These are phyloP conservation scores for Amanita phalloides DNA, from an alignment of 768 basidiomycete species.

Conservation along the genomic window DNA sequence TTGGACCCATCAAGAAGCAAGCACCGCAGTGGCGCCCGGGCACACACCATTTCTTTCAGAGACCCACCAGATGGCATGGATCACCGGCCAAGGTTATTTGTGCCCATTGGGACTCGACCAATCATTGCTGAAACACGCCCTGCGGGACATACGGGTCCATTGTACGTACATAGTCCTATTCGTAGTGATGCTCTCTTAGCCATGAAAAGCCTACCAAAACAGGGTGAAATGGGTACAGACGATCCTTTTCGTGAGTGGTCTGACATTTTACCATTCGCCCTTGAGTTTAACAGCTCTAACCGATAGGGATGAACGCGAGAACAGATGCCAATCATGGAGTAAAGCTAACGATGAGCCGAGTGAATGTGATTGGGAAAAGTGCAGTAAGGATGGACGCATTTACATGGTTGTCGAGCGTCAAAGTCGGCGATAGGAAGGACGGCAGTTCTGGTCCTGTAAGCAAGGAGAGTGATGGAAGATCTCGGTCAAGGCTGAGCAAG, in stretches of 20 bases:
- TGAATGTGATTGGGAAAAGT: constrained; percentile 37
- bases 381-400: constrained; percentile 50
- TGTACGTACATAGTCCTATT: constrained; percentile 4
- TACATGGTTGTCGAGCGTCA: constrained; percentile 66
- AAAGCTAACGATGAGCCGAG: constrained; percentile 35
- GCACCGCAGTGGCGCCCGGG: constrained; percentile 7
- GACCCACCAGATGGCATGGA: constrained; percentile 31
- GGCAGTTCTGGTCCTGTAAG: constrained; percentile 48
- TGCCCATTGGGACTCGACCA: constrained; percentile 53
- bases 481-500: constrained; percentile 34
- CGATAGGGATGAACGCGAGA: not conserved
- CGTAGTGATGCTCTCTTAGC: not conserved
- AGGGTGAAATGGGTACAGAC: not conserved
- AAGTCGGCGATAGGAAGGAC: constrained; percentile 44
- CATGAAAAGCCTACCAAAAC: not conserved
- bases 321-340: constrained; percentile 13
- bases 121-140: constrained; percentile 69
- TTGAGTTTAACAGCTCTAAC: not conserved
- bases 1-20: constrained; percentile 22
- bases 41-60: constrained; percentile 37
- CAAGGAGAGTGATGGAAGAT: constrained; percentile 10
- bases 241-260: not conserved
- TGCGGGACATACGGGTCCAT: constrained; percentile 9
- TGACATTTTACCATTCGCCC: not conserved
- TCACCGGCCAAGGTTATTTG: constrained; percentile 42